These are phyloP conservation scores for Vitis hybrid DNA, from an alignment of 177 flowering plant genomes.

Conservation along the genomic window DNA sequence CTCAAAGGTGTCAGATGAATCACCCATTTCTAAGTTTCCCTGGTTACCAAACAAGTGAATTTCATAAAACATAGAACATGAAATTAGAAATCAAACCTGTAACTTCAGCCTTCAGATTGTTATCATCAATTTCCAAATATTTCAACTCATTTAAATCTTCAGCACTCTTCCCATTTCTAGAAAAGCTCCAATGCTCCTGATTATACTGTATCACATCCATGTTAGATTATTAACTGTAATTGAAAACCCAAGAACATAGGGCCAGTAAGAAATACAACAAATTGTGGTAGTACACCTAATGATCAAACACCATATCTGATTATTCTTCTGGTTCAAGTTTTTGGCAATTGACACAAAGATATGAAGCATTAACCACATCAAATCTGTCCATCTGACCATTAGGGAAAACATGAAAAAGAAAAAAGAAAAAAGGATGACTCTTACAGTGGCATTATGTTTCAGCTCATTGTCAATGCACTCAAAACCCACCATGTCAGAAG, in stretches of 20 bases:
- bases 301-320: conserved; percentile 3
- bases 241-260: no score
- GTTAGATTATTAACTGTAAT: neutral
- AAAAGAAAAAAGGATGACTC: no score
- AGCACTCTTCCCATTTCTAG: neutral
- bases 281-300: neutral
- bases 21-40: no score
- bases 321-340: neutral
- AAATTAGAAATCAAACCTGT: conserved; percentile 12
- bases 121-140: conserved; percentile 3
- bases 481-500: no score
- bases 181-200: neutral
- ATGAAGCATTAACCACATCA: neutral
- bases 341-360: neutral
- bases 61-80: no score
- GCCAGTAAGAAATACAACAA: no score
- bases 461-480: neutral
- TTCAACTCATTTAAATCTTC: conserved; percentile 6
- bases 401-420: no score
- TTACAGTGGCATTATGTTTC: no score
- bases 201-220: neutral
- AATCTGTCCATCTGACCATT: no score
- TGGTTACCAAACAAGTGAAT: no score
- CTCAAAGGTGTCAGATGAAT: no score
- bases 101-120: conserved; percentile 3